Conservation (phyloP, 192 early-diverging fungal genomes). For the Thamnidium elegans region DNA sequence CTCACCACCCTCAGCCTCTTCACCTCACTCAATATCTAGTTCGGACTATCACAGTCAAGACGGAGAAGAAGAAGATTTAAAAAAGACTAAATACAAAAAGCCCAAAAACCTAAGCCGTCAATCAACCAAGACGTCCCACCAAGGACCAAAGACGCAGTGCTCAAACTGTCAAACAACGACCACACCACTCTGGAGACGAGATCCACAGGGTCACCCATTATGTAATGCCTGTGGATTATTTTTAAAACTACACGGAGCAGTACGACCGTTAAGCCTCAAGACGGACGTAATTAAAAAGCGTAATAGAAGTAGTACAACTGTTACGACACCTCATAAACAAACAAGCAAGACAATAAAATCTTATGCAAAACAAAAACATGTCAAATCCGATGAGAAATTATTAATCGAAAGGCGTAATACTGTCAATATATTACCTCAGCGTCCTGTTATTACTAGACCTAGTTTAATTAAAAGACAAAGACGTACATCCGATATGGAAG, state of each 20-base stretch:
- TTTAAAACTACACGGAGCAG: slow-evolving; percentile 90
- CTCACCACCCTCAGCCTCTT: slow-evolving; percentile 3
- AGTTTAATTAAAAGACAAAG: slow-evolving; percentile 1
- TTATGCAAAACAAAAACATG: background rate
- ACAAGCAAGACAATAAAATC: background rate
- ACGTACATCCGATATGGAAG: background rate
- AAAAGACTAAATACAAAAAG: background rate
- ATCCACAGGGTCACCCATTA: slow-evolving; percentile 83
- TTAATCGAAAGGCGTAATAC: background rate
- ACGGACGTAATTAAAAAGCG: slow-evolving; percentile 90
- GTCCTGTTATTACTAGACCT: background rate
- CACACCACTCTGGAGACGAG: slow-evolving; percentile 93
- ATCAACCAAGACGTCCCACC: background rate
- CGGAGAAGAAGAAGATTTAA: background rate
- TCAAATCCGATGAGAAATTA: too few relatives aligned
- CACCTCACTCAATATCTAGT: slow-evolving; percentile 10
- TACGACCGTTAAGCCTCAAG: slow-evolving; percentile 85
- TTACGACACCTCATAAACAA: background rate
- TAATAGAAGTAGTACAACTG: slow-evolving; percentile 57
- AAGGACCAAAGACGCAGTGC: slow-evolving; percentile 11
- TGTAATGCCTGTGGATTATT: slow-evolving; percentile 99
- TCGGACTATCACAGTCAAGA: slow-evolving; percentile 17
- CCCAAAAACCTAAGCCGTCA: background rate
- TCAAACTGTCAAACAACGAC: slow-evolving; percentile 52
- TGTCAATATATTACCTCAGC: slow-evolving; percentile 1